phyloP scores from a whole-genome alignment of 2,329 filamentous ascomycete genomes.

The Fusarium sororula region DNA sequence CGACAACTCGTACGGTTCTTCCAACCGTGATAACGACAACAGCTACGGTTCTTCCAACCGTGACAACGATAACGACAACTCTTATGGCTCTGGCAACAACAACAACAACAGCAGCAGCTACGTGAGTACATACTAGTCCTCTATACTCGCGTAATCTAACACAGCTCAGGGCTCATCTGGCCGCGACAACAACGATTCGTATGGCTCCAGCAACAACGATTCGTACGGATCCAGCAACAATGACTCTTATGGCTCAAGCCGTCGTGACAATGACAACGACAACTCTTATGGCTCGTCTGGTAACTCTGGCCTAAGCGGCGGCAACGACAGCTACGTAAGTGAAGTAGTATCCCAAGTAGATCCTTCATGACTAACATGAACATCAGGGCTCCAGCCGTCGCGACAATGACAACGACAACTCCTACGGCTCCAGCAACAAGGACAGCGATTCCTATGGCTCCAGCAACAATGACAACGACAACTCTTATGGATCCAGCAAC shows the following conservation, averaged over 20 bases:
- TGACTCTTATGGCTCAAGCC: neutral
- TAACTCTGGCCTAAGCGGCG: constrained; percentile 4
- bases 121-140: neutral
- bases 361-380: neutral
- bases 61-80: constrained; percentile 19
- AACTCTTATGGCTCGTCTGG: constrained; percentile 5
- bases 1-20: neutral
- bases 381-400: constrained; percentile 18
- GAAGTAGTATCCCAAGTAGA: too few relatives aligned
- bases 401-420: constrained; percentile 1
- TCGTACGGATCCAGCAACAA: neutral
- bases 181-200: constrained; percentile 2
- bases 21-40: neutral
- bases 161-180: neutral
- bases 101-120: constrained; percentile 1
- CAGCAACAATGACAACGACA: neutral
- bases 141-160: neutral
- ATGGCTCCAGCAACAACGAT: constrained; percentile 15
- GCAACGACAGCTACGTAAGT: constrained; percentile 15
- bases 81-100: constrained; percentile 7
- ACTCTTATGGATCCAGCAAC: neutral
- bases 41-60: constrained; percentile 9
- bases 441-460: constrained; percentile 10
- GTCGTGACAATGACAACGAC: constrained; percentile 1
- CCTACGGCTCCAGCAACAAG: neutral